A percentile compares a stretch with the other conserved stretches of the same genome.
Conservation (phyloP, 192 early-diverging fungal species). For the Backusella australiensis region DNA sequence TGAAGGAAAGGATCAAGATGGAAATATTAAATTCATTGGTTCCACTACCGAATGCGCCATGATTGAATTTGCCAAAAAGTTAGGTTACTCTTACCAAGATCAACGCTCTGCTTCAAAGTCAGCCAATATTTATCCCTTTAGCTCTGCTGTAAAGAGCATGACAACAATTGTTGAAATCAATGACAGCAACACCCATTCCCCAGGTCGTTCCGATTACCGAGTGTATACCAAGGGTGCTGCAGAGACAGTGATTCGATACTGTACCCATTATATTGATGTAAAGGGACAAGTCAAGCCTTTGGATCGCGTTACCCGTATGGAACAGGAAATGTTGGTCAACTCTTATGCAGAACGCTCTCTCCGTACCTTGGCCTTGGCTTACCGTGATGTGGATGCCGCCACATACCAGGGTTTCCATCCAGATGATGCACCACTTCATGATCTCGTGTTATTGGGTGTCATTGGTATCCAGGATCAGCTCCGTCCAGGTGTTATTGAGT, state of each 20-base stretch:
- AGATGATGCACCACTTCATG: conserved; percentile 49
- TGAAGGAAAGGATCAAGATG: conserved; percentile 64
- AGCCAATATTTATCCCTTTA: conserved; percentile 84
- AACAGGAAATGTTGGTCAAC: conserved; percentile 52
- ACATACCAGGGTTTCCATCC: conserved; percentile 35
- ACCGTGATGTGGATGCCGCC: conserved; percentile 63
- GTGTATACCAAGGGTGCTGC: conserved; percentile 78
- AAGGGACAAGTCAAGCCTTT: conserved; percentile 49
- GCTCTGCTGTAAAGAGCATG: conserved; percentile 90
- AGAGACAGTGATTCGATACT: conserved; percentile 69
- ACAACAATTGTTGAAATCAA: conserved; percentile 57
- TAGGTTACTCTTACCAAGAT: conserved; percentile 62
- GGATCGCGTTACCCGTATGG: conserved; percentile 37
- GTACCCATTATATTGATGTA: conserved; percentile 57
- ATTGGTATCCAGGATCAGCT: conserved; percentile 90
- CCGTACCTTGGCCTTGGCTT: conserved; percentile 73
- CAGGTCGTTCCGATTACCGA: conserved; percentile 42
- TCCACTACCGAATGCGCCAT: conserved; percentile 84
- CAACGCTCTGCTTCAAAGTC: conserved; percentile 45
- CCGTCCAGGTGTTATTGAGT: conserved; percentile 74
- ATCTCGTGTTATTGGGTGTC: conserved; percentile 66
- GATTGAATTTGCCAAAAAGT: conserved; percentile 59
- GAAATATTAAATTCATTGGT: conserved; percentile 62
- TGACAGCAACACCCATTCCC: conserved; percentile 14
- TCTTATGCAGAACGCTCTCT: conserved; percentile 64